phyloP scores from a whole-genome alignment of 148 eudicot genomes.

The Talinum fruticosum region DNA sequence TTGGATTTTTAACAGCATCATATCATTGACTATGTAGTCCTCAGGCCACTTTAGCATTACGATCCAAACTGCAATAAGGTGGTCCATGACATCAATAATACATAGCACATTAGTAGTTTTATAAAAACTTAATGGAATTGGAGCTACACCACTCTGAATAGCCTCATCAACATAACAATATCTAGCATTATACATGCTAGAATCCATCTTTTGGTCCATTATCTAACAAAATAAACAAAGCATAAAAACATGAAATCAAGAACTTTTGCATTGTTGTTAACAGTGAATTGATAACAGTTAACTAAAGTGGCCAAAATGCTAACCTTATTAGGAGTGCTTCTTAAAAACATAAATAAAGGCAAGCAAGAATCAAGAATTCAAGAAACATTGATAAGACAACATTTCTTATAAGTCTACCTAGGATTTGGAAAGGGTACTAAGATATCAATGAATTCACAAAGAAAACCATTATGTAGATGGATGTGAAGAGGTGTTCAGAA shows the following conservation, averaged over 20 bases:
- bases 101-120: slow-evolving; percentile 63
- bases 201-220: slow-evolving; percentile 99
- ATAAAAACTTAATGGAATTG: slow-evolving; percentile 78
- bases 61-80: slow-evolving; percentile 79
- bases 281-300: not conserved
- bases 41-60: too few relatives aligned
- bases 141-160: slow-evolving; percentile 93
- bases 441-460: not conserved
- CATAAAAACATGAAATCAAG: slow-evolving; percentile 4
- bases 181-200: slow-evolving; percentile 71
- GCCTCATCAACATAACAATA: slow-evolving; percentile 92
- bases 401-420: not conserved
- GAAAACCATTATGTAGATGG: not conserved
- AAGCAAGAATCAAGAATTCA: not conserved
- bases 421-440: not conserved
- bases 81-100: slow-evolving; percentile 84
- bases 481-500: not conserved
- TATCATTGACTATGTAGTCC: too few relatives aligned
- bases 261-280: not conserved
- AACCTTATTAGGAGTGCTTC: not conserved
- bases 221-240: slow-evolving; percentile 42
- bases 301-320: not conserved
- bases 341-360: not conserved
- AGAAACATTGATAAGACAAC: not conserved
- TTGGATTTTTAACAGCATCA: too few relatives aligned